Evolutionary conservation across 2,329 filamentous ascomycete species (phyloP), one percentile per base, ranked within the genome.

Genomic region (Claviceps citrina): DNA sequence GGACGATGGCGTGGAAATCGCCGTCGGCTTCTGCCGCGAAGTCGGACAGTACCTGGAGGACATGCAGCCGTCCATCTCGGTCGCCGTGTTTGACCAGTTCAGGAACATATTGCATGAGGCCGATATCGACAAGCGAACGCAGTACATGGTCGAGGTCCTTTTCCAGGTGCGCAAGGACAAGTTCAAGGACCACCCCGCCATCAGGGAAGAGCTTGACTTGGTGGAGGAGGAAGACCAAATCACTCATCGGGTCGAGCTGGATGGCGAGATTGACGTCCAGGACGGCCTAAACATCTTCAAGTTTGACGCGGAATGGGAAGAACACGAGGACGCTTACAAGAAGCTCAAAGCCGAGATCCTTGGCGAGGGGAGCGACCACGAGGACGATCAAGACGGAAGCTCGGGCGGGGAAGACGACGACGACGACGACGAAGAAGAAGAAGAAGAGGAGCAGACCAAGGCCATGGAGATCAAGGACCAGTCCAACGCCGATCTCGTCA

Each of bases 181-280:
- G 52, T 98, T 93, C 68, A 94, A 94, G 65, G 86, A 96, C 53
- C 86, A 96, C 52, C 85, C 81, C 15, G 80, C 86, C 1, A 68
- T 96, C 51, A 87, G 79, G 58, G 87, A 95, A 55, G 91, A 98
- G 57, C 66, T 98, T 42, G 91, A 98, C 60, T 61, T 98, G 34
- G 84, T 98, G 7, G 89, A 96, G 61, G 91, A 98, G 61, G 89
- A 96, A 59, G 91, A 98, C 54, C 91, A 96, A 57, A 93, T 96
- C 51, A 96, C 91, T 1, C 91, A 98, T 62, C 73, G 77, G 41
- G 69, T 85, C 36, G 79, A 81, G 36, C 63, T 98, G 24, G 84
- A 94, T 47, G 86, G 86, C 47, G 78, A 86, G 28, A 70, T 94
- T 40, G 81, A 91, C 36, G 78, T 84, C 0, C 79, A 95, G 57